Base-by-base conservation (phyloP, 163 green algal genomes). In the Coccomyxa subellipsoidea region DNA sequence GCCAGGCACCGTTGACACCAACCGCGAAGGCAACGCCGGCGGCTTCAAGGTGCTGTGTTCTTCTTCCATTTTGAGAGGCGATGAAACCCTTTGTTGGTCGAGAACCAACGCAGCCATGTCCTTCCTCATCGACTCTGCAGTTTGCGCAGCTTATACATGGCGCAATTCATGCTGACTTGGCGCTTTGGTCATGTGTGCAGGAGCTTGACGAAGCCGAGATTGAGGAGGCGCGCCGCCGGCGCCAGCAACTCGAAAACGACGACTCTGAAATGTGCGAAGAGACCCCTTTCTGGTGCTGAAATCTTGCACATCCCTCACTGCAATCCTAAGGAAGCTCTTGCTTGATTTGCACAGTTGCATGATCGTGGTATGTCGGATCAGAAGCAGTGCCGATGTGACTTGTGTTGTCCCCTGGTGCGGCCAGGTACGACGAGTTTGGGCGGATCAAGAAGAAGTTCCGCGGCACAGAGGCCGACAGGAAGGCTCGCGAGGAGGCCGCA, bases 371-470 rank as follows among this genome's bases (percentile, higher is more conserved):
- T n/a, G n/a, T n/a, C n/a, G n/a, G n/a, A n/a, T n/a, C n/a, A n/a
- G n/a, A n/a, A n/a, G n/a, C n/a, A n/a, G n/a, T n/a, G n/a, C n/a
- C n/a, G n/a, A n/a, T n/a, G 25, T 36, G 69, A 36, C 21, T 34
- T 12, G 4, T 76, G 69, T 12, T 39, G 31, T 18, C 18, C 31
- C 69, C 6, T 76, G 27, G 78, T 77, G 38, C 4, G 29, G 80
- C 73, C 85, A 96, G 91, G 83, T 97, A 95, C 72, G 94, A 97
- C 79, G 94, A 98, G 85, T 97, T 96, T 89, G 94, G 94, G 31
- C 90, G 93, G 39, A 80, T 94, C 4, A 96, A 95, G 87, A 95
- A 97, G 87, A 90, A 95, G 86, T 92, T 89, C 77, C 83, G 92
- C 12, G 84, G 81, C 36, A 70, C 34, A 54, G 85, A 89, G 18